Evolutionary conservation across 129 eudicot genomes (phyloP).

Genomic region (Daucus carota): DH1_v3.0 NC_030385.2:46717001-46717500

Average conservation of each 20-base stretch:
- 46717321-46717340: slow-evolving; percentile 50
- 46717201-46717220: background rate
- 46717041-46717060: background rate
- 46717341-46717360: slow-evolving; percentile 69
- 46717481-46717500: background rate
- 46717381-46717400: slow-evolving; percentile 95
- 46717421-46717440: background rate
- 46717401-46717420: slow-evolving; percentile 45
- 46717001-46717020: background rate
- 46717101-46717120: background rate
- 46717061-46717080: background rate
- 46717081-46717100: background rate
- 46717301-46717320: background rate
- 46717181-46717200: background rate
- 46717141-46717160: background rate
- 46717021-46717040: background rate
- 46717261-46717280: background rate
- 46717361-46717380: slow-evolving; percentile 99
- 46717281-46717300: background rate
- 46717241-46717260: background rate
- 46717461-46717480: background rate
- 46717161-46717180: background rate
- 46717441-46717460: background rate
- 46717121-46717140: background rate
- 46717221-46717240: background rate